phyloP scores from a whole-genome alignment of 495 filamentous ascomycete genomes.

The Annulohypoxylon maeteangense region DNA sequence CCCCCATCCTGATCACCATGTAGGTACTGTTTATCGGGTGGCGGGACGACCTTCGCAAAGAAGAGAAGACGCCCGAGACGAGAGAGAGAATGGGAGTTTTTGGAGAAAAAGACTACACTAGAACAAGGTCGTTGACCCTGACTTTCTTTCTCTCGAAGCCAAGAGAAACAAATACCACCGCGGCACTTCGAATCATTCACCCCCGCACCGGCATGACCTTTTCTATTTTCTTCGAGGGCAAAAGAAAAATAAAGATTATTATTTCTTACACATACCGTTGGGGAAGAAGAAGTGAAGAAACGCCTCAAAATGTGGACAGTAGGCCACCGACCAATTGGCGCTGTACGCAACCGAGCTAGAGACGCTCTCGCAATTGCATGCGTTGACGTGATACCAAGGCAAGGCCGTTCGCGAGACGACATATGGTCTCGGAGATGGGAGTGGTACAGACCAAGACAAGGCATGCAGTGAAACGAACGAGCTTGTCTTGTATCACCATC shows the following conservation, averaged over 20 bases:
- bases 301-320: constrained; percentile 29
- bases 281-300: constrained; percentile 33
- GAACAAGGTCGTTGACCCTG: constrained; percentile 1
- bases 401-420: constrained; percentile 47
- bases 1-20: background rate
- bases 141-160: constrained; percentile 9
- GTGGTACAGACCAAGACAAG: constrained; percentile 44
- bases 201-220: constrained; percentile 45
- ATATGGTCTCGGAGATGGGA: constrained; percentile 43
- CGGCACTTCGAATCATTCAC: constrained; percentile 39
- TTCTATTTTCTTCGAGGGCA: constrained; percentile 7
- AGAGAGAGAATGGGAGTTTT: constrained; percentile 9
- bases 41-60: constrained; percentile 16
- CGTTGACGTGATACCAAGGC: constrained; percentile 44
- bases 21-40: background rate
- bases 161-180: constrained; percentile 43
- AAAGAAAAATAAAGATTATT: constrained; percentile 12
- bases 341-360: constrained; percentile 45
- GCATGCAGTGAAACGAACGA: constrained; percentile 49
- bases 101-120: background rate
- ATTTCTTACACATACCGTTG: background rate
- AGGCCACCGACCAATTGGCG: constrained; percentile 46
- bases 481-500: constrained; percentile 35
- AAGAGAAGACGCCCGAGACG: constrained; percentile 11
- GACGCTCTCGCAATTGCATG: constrained; percentile 41